Conservation (phyloP, 2,329 filamentous ascomycete genomes). For the Aspergillus luchuensis region DNA sequence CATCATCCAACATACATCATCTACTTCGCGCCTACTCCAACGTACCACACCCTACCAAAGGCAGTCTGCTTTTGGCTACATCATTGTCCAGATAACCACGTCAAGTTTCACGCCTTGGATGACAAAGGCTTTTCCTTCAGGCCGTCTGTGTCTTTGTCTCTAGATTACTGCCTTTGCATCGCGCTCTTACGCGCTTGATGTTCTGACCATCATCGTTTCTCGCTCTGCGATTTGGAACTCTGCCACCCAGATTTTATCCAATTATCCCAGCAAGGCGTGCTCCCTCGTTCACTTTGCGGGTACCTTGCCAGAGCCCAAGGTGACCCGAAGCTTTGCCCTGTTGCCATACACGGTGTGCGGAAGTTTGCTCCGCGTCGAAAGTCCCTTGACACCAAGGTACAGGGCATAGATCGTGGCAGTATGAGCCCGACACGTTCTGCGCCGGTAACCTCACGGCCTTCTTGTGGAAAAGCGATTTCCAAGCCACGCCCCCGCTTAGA, state of each 20-base stretch:
- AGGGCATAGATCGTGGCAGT: constrained; percentile 18
- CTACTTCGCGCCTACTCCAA: neutral
- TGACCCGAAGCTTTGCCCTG: neutral
- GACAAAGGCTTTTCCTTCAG: neutral
- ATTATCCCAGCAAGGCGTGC: neutral
- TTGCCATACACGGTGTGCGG: neutral
- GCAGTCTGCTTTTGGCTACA: neutral
- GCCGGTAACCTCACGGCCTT: constrained; percentile 58
- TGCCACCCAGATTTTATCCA: neutral
- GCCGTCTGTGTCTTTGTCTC: neutral
- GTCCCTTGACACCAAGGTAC: neutral
- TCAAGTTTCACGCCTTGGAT: neutral
- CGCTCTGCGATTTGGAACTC: neutral
- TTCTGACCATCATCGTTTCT: neutral
- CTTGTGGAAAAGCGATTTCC: constrained; percentile 38
- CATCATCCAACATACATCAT: neutral
- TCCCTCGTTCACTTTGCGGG: neutral
- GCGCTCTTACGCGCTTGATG: neutral
- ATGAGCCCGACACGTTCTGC: constrained; percentile 48
- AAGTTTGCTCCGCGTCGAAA: constrained; percentile 7
- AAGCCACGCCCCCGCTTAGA: constrained; percentile 49
- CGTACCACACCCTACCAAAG: neutral
- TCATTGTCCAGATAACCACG: neutral
- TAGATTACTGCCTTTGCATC: neutral
- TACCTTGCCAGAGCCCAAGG: neutral